These are phyloP conservation scores for Leishmania amazonensis DNA, from an alignment of 208 protist species.

Conservation along the genomic window DNA sequence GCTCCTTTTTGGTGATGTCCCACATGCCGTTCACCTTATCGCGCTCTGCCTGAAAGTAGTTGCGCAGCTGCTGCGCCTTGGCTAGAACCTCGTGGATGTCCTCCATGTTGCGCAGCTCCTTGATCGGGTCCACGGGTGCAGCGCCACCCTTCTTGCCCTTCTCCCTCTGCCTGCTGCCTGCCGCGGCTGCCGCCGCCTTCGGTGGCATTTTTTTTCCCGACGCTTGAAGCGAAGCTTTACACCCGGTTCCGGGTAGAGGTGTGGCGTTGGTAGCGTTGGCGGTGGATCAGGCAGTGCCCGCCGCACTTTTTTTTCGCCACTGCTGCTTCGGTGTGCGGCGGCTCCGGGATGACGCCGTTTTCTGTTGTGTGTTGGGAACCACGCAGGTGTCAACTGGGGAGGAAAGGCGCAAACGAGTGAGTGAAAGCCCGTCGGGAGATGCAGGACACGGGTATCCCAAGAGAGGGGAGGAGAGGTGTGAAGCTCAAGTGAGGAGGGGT, in stretches of 20 bases:
- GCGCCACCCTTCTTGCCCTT: slow-evolving; percentile 40
- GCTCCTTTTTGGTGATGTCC: slow-evolving; percentile 93
- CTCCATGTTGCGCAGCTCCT: slow-evolving; percentile 47
- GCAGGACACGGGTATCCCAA: not conserved
- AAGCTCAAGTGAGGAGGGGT: not conserved
- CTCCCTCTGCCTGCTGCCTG: slow-evolving; percentile 14
- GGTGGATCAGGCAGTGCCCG: not conserved
- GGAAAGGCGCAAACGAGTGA: not conserved
- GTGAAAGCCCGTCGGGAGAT: not conserved
- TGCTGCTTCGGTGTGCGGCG: not conserved
- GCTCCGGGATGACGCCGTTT: not conserved
- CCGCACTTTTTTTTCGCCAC: not conserved
- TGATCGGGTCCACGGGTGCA: slow-evolving; percentile 33
- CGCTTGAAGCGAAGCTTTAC: not conserved
- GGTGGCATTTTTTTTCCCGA: slow-evolving; percentile 34
- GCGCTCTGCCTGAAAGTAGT: slow-evolving; percentile 97
- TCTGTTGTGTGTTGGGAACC: not conserved
- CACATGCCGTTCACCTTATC: slow-evolving; percentile 95
- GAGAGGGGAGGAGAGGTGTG: not conserved
- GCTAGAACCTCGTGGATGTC: slow-evolving; percentile 83
- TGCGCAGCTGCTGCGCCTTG: slow-evolving; percentile 92
- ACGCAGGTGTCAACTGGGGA: not conserved
- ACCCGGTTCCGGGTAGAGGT: not conserved
- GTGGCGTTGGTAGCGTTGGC: not conserved
- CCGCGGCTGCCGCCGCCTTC: slow-evolving; percentile 24